phyloP scores from a whole-genome alignment of 306 rosid species.

The Gynostemma pentaphyllum region DNA sequence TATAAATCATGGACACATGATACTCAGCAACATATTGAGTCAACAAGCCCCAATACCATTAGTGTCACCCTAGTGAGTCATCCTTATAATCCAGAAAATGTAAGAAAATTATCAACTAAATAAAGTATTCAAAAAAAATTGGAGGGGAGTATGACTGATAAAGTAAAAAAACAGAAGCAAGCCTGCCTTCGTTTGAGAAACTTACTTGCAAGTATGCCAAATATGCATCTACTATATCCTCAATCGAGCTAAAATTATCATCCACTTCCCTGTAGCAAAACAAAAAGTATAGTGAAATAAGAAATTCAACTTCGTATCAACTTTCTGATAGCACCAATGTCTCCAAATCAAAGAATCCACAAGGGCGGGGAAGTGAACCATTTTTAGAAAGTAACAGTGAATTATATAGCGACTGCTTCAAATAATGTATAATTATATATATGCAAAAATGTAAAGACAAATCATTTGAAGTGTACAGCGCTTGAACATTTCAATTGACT shows the following conservation, averaged over 20 bases:
- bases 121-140: too few relatives aligned
- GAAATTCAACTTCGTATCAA: background rate
- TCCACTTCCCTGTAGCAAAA: constrained; percentile 37
- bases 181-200: constrained; percentile 11
- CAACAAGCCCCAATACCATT: background rate
- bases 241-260: constrained; percentile 45
- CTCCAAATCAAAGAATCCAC: background rate
- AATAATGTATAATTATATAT: background rate
- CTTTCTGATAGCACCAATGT: background rate
- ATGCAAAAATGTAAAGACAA: background rate
- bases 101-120: too few relatives aligned
- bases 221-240: constrained; percentile 83
- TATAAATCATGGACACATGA: background rate
- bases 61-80: too few relatives aligned
- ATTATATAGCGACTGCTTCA: background rate
- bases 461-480: background rate
- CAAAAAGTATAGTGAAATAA: constrained; percentile 9
- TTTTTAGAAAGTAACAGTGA: background rate
- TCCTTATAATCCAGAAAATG: too few relatives aligned
- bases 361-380: background rate
- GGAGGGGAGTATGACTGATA: constrained; percentile 4
- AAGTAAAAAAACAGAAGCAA: background rate
- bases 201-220: constrained; percentile 92
- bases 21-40: background rate
- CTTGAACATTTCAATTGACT: background rate